phyloP scores from a whole-genome alignment of 2,329 filamentous ascomycete species.

The Xylaria sp. region DNA sequence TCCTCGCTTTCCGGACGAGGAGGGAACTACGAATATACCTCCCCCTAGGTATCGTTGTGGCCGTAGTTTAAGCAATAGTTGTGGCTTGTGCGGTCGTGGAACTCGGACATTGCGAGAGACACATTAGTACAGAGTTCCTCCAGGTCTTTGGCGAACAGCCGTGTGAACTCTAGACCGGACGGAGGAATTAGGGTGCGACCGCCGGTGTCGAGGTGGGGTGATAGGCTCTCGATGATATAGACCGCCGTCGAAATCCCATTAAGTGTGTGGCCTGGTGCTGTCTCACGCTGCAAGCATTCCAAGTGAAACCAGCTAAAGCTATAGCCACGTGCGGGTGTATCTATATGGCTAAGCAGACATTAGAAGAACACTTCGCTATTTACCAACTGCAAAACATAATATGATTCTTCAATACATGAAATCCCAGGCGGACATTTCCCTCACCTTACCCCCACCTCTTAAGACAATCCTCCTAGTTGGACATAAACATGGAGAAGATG shows the following conservation, averaged over 20 bases:
- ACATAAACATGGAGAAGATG: slow-evolving; percentile 13
- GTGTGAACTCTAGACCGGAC: slow-evolving; percentile 59
- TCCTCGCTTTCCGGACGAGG: slow-evolving; percentile 52
- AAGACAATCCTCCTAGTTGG: neutral
- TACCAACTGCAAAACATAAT: neutral
- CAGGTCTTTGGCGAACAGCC: slow-evolving; percentile 57
- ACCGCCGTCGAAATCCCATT: slow-evolving; percentile 44
- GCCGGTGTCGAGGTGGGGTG: slow-evolving; percentile 53
- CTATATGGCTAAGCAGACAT: neutral
- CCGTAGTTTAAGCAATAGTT: slow-evolving; percentile 60
- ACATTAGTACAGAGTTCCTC: slow-evolving; percentile 57
- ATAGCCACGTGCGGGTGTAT: neutral
- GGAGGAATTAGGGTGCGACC: slow-evolving; percentile 64
- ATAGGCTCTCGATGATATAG: slow-evolving; percentile 55
- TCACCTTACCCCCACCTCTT: slow-evolving; percentile 23
- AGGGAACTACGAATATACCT: slow-evolving; percentile 58
- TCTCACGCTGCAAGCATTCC: slow-evolving; percentile 18
- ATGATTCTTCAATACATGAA: neutral
- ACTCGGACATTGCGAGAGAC: slow-evolving; percentile 59
- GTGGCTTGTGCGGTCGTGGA: slow-evolving; percentile 61
- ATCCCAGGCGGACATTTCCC: slow-evolving; percentile 5
- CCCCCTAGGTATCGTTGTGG: slow-evolving; percentile 56
- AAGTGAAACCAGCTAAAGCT: slow-evolving; percentile 16
- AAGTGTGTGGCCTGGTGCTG: slow-evolving; percentile 26
- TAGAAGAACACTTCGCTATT: neutral